phyloP scores from a whole-genome alignment of 2,329 filamentous ascomycete genomes.

The Colletotrichum chrysophilum region DNA sequence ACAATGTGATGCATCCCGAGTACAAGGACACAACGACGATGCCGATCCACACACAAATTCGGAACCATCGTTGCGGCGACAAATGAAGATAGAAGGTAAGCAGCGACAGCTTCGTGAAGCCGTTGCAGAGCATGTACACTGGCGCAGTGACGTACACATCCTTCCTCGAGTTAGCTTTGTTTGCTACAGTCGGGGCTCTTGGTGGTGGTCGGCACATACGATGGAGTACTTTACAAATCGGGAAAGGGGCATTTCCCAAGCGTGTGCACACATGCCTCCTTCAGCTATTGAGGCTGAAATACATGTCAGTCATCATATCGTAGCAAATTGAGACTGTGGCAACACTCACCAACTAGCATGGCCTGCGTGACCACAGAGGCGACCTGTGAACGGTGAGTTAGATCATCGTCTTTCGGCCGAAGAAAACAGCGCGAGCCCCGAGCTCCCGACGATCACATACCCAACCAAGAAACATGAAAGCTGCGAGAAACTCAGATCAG shows the following conservation, averaged over 20 bases:
- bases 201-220: not conserved
- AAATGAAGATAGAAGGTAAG: constrained; percentile 43
- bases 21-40: constrained; percentile 30
- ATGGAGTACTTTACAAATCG: constrained; percentile 14
- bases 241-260: constrained; percentile 23
- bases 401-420: not conserved
- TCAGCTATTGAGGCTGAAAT: not conserved
- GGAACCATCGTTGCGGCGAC: constrained; percentile 38
- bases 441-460: not conserved
- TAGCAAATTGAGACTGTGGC: too few species aligned
- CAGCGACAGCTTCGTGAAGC: constrained; percentile 41
- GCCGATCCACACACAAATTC: constrained; percentile 31
- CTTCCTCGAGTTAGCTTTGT: not conserved
- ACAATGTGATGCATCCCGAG: constrained; percentile 35
- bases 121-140: constrained; percentile 39
- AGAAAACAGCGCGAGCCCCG: not conserved
- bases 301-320: not conserved
- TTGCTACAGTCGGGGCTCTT: not conserved
- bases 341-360: constrained; percentile 9
- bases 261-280: constrained; percentile 19
- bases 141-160: constrained; percentile 27
- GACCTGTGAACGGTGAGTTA: not conserved
- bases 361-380: constrained; percentile 19
- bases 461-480: constrained; percentile 24
- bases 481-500: not conserved